These are phyloP conservation scores for Fusarium cicatricum DNA, from an alignment of 2,329 filamentous ascomycete genomes.

Conservation along the genomic window DNA sequence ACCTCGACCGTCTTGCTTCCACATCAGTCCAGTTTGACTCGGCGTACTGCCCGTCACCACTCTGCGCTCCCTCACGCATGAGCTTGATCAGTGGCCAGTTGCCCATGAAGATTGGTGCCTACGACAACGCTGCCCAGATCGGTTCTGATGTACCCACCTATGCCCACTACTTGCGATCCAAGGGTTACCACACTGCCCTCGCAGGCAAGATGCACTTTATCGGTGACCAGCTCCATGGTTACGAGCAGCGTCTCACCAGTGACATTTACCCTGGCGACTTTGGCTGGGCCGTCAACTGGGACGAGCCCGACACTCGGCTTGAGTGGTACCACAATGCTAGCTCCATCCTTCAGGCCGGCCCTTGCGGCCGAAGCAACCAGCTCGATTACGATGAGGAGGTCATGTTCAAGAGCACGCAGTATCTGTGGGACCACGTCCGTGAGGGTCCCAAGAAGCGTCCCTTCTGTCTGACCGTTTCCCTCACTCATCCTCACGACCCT, in stretches of 20 bases:
- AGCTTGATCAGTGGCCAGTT: slow-evolving; percentile 93
- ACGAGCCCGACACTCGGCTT: slow-evolving; percentile 82
- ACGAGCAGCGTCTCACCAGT: slow-evolving; percentile 90
- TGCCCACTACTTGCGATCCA: slow-evolving; percentile 85
- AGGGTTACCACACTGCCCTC: slow-evolving; percentile 88
- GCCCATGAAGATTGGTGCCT: slow-evolving; percentile 90
- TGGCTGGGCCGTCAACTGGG: slow-evolving; percentile 96
- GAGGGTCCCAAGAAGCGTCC: slow-evolving; percentile 76
- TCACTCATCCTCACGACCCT: slow-evolving; percentile 94
- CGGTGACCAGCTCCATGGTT: slow-evolving; percentile 92
- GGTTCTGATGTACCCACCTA: slow-evolving; percentile 88
- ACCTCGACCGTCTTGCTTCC: slow-evolving; percentile 83
- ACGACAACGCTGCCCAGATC: slow-evolving; percentile 89
- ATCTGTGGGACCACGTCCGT: slow-evolving; percentile 90
- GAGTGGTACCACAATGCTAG: slow-evolving; percentile 98
- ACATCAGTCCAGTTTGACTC: slow-evolving; percentile 90
- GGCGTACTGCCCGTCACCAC: slow-evolving; percentile 91
- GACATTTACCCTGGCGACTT: slow-evolving; percentile 96
- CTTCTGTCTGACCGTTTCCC: slow-evolving; percentile 88
- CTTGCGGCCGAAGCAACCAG: slow-evolving; percentile 91
- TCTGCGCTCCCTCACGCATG: slow-evolving; percentile 93
- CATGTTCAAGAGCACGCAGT: slow-evolving; percentile 90
- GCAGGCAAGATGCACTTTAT: slow-evolving; percentile 99
- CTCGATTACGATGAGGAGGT: slow-evolving; percentile 96
- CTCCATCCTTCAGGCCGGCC: slow-evolving; percentile 88